phyloP scores from a whole-genome alignment of 805 yeast genomes.

The Schwanniomyces sp. region DNA sequence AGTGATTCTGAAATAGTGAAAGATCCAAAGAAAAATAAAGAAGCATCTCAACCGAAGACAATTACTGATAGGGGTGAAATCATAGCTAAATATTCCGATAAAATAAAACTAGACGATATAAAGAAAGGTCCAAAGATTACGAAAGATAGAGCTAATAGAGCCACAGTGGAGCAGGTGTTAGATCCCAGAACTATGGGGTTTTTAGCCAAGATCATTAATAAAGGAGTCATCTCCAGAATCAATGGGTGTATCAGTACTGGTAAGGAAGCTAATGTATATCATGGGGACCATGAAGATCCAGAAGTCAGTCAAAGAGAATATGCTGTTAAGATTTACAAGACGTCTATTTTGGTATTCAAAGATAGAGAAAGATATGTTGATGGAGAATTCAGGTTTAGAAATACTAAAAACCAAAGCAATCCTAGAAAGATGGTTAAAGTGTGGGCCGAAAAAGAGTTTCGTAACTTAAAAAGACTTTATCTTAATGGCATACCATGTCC shows the following conservation, averaged over 20 bases:
- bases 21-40: constrained; percentile 36
- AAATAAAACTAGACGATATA: constrained; percentile 63
- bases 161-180: constrained; percentile 94
- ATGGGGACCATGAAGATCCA: constrained; percentile 59
- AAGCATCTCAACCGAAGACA: constrained; percentile 13
- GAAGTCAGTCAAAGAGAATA: constrained; percentile 48
- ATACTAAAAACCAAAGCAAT: constrained; percentile 80
- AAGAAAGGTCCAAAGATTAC: constrained; percentile 58
- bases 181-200: constrained; percentile 93
- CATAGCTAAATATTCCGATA: constrained; percentile 61
- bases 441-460: constrained; percentile 98
- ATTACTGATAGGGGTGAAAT: constrained; percentile 44
- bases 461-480: constrained; percentile 83
- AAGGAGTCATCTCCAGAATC: constrained; percentile 79
- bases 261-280: constrained; percentile 96
- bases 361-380: constrained; percentile 95
- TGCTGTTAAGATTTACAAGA: constrained; percentile 93
- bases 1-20: constrained; percentile 8
- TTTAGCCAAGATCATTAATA: constrained; percentile 74
- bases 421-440: constrained; percentile 96
- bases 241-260: constrained; percentile 97
- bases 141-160: constrained; percentile 87
- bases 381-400: constrained; percentile 92
- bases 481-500: constrained; percentile 88
- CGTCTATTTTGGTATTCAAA: constrained; percentile 94